A percentile compares a stretch with the other conserved stretches of the same genome.
These are phyloP conservation scores for Phaseolus coccineus DNA, from an alignment of 331 rosid species.

Conservation along the genomic window DNA sequence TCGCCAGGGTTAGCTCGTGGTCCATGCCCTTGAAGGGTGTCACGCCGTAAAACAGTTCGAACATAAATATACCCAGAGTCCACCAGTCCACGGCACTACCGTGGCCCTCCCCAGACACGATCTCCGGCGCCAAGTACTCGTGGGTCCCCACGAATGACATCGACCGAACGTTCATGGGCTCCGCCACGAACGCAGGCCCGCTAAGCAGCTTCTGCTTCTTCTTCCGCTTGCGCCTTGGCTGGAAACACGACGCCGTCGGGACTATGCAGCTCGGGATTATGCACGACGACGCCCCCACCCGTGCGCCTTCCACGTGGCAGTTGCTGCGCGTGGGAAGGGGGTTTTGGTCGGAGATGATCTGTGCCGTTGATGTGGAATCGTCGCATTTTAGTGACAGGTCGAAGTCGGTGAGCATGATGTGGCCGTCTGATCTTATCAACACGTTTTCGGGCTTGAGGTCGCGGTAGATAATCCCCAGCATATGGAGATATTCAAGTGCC, in stretches of 20 bases:
- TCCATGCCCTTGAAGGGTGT: constrained; percentile 8
- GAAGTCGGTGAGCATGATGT: constrained; percentile 11
- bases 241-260: constrained; percentile 1
- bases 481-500: constrained; percentile 15
- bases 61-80: constrained; percentile 1
- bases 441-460: constrained; percentile 14
- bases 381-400: constrained; percentile 7
- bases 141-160: constrained; percentile 21
- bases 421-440: neutral
- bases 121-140: constrained; percentile 11
- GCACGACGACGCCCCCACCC: neutral
- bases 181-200: neutral
- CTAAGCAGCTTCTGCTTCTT: neutral
- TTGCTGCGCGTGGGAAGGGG: neutral
- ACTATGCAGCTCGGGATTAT: neutral
- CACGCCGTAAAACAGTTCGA: constrained; percentile 5
- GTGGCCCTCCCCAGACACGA: constrained; percentile 15
- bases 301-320: neutral
- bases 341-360: neutral
- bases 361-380: constrained; percentile 5
- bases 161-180: neutral
- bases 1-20: constrained; percentile 2
- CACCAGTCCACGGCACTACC: constrained; percentile 13
- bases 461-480: constrained; percentile 10
- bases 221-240: neutral